Base-by-base conservation (phyloP, 2,329 filamentous ascomycete species). In the Myriosclerotinia scirpicola region DNA sequence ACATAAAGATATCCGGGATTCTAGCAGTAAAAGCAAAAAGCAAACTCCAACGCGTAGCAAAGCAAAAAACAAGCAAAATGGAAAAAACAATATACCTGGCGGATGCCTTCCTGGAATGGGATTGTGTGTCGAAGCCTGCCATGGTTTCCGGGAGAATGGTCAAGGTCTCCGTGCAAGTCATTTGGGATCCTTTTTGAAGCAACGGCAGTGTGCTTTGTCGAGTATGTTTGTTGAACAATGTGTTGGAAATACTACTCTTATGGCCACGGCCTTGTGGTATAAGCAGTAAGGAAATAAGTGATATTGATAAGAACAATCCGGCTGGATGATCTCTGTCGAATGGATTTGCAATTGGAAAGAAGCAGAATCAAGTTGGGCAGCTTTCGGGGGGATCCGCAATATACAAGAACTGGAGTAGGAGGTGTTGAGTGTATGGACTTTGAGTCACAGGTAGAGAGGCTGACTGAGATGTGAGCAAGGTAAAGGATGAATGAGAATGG, bases 71-170 rank as follows among this genome's bases (percentile, higher is more conserved):
- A 54, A 53, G 44, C 52, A 63, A 50, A 67, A 67, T 64, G 69
- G 54, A 59, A 67, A 67, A 73, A 71, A 72, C 58, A 74, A 74
- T 73, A 75, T 76, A 76, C 75, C 75, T 76, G 71, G 71, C 71
- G 72, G 73, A 53, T 70, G 71, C 72, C 72, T 74, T 73, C 71
- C 74, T 67, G 70, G 73, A 67, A 63, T 65, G 69, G 56, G 72
- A 72, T 59, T 68, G 66, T 67, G 70, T 69, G 56, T 69, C 69
- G 73, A 72, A 76, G 71, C 70, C 72, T 68, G 74, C 65, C 74
- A 75, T 76, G 71, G 70, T 71, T 68, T 74, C 74, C 73, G 71
- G 72, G 65, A 71, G 70, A 69, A 72, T 69, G 69, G 67, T 72
- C 54, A 72, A 70, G 69, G 74, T 75, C 71, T 75, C 70, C 68